These are phyloP conservation scores for Beta corolliflora DNA, from an alignment of 179 eudicot species.

Conservation along the genomic window DNA sequence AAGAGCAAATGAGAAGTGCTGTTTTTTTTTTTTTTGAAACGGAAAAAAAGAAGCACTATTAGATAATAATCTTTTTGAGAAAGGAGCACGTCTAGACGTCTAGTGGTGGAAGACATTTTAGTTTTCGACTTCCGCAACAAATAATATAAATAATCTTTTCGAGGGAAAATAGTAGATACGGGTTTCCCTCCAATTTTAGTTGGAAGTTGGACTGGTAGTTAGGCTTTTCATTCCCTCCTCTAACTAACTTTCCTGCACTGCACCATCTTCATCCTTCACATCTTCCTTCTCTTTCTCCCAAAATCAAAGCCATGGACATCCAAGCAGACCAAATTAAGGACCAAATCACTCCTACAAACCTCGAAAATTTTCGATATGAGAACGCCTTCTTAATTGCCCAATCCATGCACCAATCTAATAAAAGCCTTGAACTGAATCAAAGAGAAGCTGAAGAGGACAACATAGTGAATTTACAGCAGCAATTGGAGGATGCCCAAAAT, in stretches of 20 bases:
- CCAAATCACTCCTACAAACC: constrained; percentile 1
- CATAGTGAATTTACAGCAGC: constrained; percentile 3
- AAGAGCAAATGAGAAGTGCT: no score
- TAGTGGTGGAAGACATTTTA: no score
- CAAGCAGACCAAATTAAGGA: constrained; percentile 13
- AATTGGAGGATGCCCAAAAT: constrained; percentile 26
- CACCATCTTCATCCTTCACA: constrained; percentile 4
- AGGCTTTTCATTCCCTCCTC: neutral
- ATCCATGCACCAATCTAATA: constrained; percentile 14
- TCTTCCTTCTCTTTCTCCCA: neutral
- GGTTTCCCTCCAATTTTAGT: constrained; percentile 20
- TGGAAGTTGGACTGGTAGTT: constrained; percentile 36
- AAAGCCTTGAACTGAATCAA: neutral
- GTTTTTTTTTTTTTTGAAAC: no score
- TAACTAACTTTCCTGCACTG: constrained; percentile 12
- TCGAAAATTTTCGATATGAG: constrained; percentile 12
- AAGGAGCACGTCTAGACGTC: neutral
- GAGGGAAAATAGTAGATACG: no score
- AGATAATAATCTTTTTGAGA: neutral
- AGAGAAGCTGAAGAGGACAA: no score
- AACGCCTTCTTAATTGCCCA: constrained; percentile 22
- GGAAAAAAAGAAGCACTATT: no score
- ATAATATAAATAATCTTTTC: no score
- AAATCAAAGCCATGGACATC: constrained; percentile 23
- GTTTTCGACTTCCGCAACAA: no score